Base-by-base conservation (phyloP, 495 filamentous ascomycete genomes). In the Podospora fimiseda region DNA sequence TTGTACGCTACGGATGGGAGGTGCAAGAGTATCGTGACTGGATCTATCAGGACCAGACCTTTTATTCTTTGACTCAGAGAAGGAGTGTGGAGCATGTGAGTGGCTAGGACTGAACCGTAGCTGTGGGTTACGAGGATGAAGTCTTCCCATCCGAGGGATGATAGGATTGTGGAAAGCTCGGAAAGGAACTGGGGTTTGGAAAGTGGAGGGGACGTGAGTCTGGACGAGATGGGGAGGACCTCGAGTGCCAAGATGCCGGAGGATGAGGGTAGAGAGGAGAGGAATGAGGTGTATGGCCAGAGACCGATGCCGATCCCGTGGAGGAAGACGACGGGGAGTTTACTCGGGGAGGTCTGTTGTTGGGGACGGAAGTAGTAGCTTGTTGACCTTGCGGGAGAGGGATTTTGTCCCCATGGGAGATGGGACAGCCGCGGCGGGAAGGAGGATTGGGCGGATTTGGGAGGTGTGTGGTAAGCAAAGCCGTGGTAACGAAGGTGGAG, bases 271-370 rank as follows among this genome's bases (percentile, higher is more conserved):
- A 14, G 57, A 43, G 51, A 75, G 77, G 15, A 86, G 61, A 87
- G 69, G 61, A 86, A 83, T 24, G 63, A 62, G 13, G 70, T 69
- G 51, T 88, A 88, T 2, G 83, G 73, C 60, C 77, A 82, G 13
- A 86, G 72, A 0, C 84, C 84, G 48, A 87, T 79, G 21, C 83
- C 82, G 45, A 88, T 85, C n/a, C 84, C 84, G 60, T 88, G 84
- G 16, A 87, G 71, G 63, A 87, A 86, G 3, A 88, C 61, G 40
- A 87, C 58, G 0, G 84, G 84, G 1, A 77, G 61, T 22, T 73
- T 72, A 5, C 70, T 68, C 5, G 65, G 64, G 1, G 82, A 80
- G 27, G 6, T 11, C 11, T 5, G 27, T 9, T 69, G 78, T 57
- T 87, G 84, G 1, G 80, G 78, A 15, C 80, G 76, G 60, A 82